A percentile compares a stretch with the other conserved stretches of the same genome.
Evolutionary conservation across 140 eudicot genomes (phyloP).

Genomic region (Erigeron philadelphicus): DNA sequence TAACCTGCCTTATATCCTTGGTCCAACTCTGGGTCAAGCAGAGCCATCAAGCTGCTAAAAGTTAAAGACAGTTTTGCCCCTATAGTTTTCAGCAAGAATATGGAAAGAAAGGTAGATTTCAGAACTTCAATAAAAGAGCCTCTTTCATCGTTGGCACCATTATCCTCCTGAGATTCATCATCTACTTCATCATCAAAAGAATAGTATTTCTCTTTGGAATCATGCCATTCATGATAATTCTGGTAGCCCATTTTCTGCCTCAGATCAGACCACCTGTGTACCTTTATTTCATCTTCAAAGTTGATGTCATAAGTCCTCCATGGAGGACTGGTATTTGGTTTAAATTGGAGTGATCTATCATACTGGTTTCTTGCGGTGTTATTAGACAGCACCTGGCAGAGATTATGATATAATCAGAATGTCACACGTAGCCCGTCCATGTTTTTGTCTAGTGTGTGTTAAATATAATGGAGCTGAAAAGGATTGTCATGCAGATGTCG

Average conservation of each 20-base stretch:
- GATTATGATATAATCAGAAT: constrained; percentile 1
- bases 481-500: not conserved
- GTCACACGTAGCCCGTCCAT: not conserved
- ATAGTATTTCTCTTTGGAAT: constrained; percentile 28
- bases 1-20: constrained; percentile 77
- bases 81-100: constrained; percentile 66
- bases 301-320: constrained; percentile 38
- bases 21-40: constrained; percentile 63
- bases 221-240: constrained; percentile 35
- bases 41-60: constrained; percentile 68
- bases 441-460: not conserved
- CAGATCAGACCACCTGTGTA: constrained; percentile 57
- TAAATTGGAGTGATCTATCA: constrained; percentile 43
- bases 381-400: constrained; percentile 54
- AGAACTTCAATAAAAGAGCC: constrained; percentile 58
- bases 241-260: constrained; percentile 50
- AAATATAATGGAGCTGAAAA: not conserved
- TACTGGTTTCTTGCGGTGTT: constrained; percentile 55
- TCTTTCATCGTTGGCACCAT: constrained; percentile 33
- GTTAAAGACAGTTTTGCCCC: constrained; percentile 69
- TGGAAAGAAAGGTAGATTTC: constrained; percentile 56
- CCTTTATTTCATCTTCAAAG: constrained; percentile 43
- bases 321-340: constrained; percentile 34
- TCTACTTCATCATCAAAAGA: constrained; percentile 36
- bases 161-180: constrained; percentile 33